phyloP scores from a whole-genome alignment of 2,329 filamentous ascomycete species.

The Madurella mycetomatis region DNA sequence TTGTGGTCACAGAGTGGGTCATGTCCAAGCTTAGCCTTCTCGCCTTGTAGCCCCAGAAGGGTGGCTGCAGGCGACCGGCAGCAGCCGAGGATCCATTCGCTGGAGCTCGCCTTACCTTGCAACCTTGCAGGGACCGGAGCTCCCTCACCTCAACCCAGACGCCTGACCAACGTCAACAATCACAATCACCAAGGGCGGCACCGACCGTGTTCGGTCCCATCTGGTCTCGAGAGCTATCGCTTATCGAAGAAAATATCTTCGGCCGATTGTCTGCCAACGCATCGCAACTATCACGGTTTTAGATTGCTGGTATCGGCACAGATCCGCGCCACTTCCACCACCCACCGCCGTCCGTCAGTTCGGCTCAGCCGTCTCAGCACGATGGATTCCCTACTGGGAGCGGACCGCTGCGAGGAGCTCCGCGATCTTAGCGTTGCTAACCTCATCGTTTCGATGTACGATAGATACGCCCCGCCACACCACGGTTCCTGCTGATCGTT shows the following conservation, averaged over 20 bases:
- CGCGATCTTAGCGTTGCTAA: slow-evolving; percentile 51
- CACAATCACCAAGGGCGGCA: too few species aligned
- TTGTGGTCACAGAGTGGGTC: too few species aligned
- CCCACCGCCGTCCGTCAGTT: too few species aligned
- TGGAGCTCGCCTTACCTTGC: neutral
- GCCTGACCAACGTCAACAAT: neutral
- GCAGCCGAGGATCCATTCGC: neutral
- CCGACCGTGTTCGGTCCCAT: too few species aligned
- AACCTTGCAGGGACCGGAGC: neutral
- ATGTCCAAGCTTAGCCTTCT: neutral
- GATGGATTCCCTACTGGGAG: slow-evolving; percentile 3
- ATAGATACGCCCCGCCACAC: neutral
- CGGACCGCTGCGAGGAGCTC: slow-evolving; percentile 47
- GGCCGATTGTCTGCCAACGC: too few species aligned
- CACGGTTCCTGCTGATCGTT: slow-evolving; percentile 5
- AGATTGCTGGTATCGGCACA: too few species aligned
- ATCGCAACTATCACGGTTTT: too few species aligned
- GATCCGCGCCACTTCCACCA: too few species aligned
- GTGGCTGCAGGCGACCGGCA: neutral
- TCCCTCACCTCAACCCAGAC: neutral
- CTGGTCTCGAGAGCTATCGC: too few species aligned
- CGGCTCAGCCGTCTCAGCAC: slow-evolving; percentile 3
- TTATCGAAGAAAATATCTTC: too few species aligned
- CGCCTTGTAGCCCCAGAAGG: neutral
- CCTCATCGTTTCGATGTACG: slow-evolving; percentile 53